Base-by-base conservation (phyloP, 1,284 basidiomycete species). In the Sparassis latifolia region DNA sequence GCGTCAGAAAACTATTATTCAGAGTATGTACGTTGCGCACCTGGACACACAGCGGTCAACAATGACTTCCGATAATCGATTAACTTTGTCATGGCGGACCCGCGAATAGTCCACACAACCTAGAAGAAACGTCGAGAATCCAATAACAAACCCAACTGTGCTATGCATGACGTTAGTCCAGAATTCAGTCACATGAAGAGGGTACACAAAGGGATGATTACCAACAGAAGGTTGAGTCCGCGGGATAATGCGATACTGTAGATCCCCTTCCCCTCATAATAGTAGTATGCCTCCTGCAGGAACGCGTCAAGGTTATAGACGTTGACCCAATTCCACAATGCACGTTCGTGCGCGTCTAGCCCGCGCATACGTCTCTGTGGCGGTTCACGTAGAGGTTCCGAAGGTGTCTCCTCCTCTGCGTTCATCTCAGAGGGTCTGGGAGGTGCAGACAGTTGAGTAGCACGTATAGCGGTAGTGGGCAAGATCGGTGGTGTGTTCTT, bases 271-370 rank as follows among this genome's bases (percentile, higher is more conserved):
- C 94, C 94, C 60, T 92, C 86, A 65, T 99, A 99, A 67, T 98
- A 99, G 47, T 79, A 77, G 67, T 99, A 99, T 40, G 92, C 92
- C 60, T 97, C 92, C 71, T 96, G 92, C 33, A 99, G 70, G 68
- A 97, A 99, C 5, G 83, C 84, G 63, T 99, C 96, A 39, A 99
- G 77, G 65, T 99, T 96, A 63, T 92, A 92, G 5, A 98, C 92
- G 65, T 99, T 99, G 54, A 97, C 92, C 97, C 97, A 99, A 56
- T 91, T 89, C 97, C 97, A 99, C 42, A 98, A 66, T 0, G 96
- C 96, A 57, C 84, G 84, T 67, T 97, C 92, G 64, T 92, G 86
- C 10, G 83, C 84, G 61, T 92, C 87, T 51, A 95, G 65, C 2
- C 90, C 89, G 44, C 79, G 75, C 76, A 84, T 79, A 49, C 71